These are phyloP conservation scores for Ramicandelaber brevisporus DNA, from an alignment of 192 early-diverging fungal species.

Conservation along the genomic window DNA sequence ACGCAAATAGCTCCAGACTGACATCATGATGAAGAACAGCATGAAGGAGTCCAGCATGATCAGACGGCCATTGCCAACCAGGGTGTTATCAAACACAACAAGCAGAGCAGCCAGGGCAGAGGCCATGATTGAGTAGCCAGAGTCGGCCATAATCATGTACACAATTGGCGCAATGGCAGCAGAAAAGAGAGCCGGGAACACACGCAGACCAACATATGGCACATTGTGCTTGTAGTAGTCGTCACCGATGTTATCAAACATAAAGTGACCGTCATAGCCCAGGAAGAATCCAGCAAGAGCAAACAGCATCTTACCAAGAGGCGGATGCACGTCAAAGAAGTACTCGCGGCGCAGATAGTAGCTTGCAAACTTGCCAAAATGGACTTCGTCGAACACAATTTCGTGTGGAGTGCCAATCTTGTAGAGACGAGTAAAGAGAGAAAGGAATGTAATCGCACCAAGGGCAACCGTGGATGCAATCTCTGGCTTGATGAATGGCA, in stretches of 20 bases:
- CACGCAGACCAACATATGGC: slow-evolving; percentile 63
- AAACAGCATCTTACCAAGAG: slow-evolving; percentile 77
- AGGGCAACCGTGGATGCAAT: no score
- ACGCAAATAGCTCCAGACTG: slow-evolving; percentile 65
- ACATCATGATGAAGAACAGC: slow-evolving; percentile 65
- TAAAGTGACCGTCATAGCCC: slow-evolving; percentile 87
- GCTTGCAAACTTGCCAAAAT: slow-evolving; percentile 95
- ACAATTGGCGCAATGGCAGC: slow-evolving; percentile 45
- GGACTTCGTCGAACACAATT: slow-evolving; percentile 90
- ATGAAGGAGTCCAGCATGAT: slow-evolving; percentile 88
- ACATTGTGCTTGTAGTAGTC: slow-evolving; percentile 70
- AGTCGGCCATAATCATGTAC: slow-evolving; percentile 66
- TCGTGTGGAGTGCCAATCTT: slow-evolving; percentile 22
- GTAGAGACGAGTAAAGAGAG: slow-evolving; percentile 25
- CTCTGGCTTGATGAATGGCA: no score
- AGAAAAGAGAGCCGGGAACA: slow-evolving; percentile 54
- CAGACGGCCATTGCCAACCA: slow-evolving; percentile 73
- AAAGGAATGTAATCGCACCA: slow-evolving; percentile 15
- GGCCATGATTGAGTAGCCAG: slow-evolving; percentile 53
- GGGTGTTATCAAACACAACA: slow-evolving; percentile 72
- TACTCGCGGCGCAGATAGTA: slow-evolving; percentile 72
- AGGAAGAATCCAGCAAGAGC: slow-evolving; percentile 55
- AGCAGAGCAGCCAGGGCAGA: slow-evolving; percentile 48
- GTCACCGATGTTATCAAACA: slow-evolving; percentile 87
- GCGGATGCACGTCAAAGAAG: slow-evolving; percentile 96